Evolutionary conservation across 805 yeast genomes (phyloP).

Genomic region (Candida vartiovaarae): DNA sequence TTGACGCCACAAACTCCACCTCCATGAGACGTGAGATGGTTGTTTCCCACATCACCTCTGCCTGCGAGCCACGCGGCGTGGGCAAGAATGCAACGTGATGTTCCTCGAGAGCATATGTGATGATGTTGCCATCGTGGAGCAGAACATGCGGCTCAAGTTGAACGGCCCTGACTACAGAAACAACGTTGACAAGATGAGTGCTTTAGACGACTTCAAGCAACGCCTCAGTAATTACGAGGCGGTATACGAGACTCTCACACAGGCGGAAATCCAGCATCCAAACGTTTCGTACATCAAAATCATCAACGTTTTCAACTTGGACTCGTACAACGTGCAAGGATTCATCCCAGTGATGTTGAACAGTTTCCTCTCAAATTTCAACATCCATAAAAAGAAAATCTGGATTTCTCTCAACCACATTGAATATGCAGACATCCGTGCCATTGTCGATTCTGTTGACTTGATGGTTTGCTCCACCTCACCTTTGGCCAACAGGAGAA

Average conservation of each 20-base stretch:
- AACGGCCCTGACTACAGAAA: slow-evolving; percentile 27
- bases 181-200: slow-evolving; percentile 13
- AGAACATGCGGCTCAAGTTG: slow-evolving; percentile 26
- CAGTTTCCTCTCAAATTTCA: slow-evolving; percentile 16
- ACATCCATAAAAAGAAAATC: slow-evolving; percentile 17
- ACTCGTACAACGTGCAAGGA: slow-evolving; percentile 44
- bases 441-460: background rate
- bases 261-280: slow-evolving; percentile 32
- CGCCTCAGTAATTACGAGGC: slow-evolving; percentile 45
- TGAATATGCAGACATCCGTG: slow-evolving; percentile 3
- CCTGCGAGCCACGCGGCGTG: slow-evolving; percentile 23
- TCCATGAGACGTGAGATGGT: slow-evolving; percentile 34
- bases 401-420: slow-evolving; percentile 10
- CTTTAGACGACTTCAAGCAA: slow-evolving; percentile 32
- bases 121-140: slow-evolving; percentile 21
- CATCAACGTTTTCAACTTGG: slow-evolving; percentile 52
- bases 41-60: slow-evolving; percentile 29
- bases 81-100: slow-evolving; percentile 36
- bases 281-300: slow-evolving; percentile 54
- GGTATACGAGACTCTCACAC: slow-evolving; percentile 41
- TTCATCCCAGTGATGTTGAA: slow-evolving; percentile 16
- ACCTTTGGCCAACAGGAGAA: background rate
- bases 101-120: slow-evolving; percentile 33
- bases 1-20: slow-evolving; percentile 48
- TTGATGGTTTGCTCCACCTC: slow-evolving; percentile 1